A percentile compares a stretch with the other conserved stretches of the same genome.
Evolutionary conservation across 139 green algal genomes (phyloP).

Genomic region (Tetraselmis striata): DNA sequence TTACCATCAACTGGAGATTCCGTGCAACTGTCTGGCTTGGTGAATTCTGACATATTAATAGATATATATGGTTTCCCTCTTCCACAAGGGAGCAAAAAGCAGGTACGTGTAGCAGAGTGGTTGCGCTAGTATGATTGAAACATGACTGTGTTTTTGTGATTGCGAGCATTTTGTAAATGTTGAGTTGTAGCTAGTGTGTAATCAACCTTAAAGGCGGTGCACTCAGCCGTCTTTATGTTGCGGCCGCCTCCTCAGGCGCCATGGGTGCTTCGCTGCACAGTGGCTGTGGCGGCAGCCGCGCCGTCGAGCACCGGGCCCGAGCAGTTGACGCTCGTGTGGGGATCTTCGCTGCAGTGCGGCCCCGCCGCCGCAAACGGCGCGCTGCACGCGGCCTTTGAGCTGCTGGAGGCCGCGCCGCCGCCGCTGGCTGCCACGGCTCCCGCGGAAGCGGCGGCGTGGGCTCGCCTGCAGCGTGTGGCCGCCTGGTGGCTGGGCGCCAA

Average conservation of each 20-base stretch:
- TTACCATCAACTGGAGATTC: too few relatives aligned
- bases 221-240: too few relatives aligned
- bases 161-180: too few relatives aligned
- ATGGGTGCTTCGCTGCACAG: not conserved
- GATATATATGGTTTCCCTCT: too few relatives aligned
- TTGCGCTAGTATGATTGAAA: too few relatives aligned
- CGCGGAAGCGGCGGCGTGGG: constrained; percentile 41
- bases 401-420: constrained; percentile 28
- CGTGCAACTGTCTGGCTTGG: too few relatives aligned
- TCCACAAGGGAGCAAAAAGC: too few relatives aligned
- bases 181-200: too few relatives aligned
- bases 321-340: constrained; percentile 33
- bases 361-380: constrained; percentile 22
- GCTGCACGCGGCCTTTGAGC: constrained; percentile 32
- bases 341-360: constrained; percentile 21
- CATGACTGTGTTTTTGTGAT: too few relatives aligned
- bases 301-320: constrained; percentile 18
- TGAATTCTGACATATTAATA: too few relatives aligned
- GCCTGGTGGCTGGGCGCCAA: constrained; percentile 77
- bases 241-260: not conserved
- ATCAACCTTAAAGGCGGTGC: too few relatives aligned
- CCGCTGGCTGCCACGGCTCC: constrained; percentile 23
- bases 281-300: constrained; percentile 4
- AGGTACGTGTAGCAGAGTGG: too few relatives aligned
- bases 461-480: constrained; percentile 36